These are phyloP conservation scores for Pseudogymnoascus sp. DNA, from an alignment of 2,329 filamentous ascomycete genomes.

Conservation along the genomic window DNA sequence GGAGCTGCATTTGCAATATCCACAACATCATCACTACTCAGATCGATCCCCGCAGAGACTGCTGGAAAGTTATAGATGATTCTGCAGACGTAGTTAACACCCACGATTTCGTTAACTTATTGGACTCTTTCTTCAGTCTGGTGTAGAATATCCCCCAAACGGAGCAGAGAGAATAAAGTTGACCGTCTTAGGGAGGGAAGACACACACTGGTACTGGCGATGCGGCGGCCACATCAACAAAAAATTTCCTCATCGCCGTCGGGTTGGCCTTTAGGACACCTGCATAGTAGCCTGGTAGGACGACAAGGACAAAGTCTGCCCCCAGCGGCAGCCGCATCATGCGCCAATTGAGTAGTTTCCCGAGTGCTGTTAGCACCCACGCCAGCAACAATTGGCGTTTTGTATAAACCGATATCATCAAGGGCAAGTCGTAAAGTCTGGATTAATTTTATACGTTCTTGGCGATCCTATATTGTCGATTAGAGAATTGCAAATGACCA, in stretches of 20 bases:
- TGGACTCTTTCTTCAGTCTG: background rate
- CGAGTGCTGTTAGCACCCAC: slow-evolving; percentile 34
- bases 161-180: background rate
- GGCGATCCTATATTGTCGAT: background rate
- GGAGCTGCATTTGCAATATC: slow-evolving; percentile 18
- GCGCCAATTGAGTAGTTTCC: slow-evolving; percentile 31
- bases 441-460: slow-evolving; percentile 37
- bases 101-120: background rate
- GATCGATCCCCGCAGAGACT: slow-evolving; percentile 19
- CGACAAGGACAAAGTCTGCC: slow-evolving; percentile 22
- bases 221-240: slow-evolving; percentile 19
- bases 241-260: slow-evolving; percentile 20
- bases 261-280: slow-evolving; percentile 12
- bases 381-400: slow-evolving; percentile 39
- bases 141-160: too few species aligned
- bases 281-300: slow-evolving; percentile 18
- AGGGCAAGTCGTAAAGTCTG: slow-evolving; percentile 33
- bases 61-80: slow-evolving; percentile 24
- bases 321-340: slow-evolving; percentile 33
- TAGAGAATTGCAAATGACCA: background rate
- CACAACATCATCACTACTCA: slow-evolving; percentile 21
- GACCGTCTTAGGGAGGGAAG: background rate
- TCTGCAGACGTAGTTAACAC: slow-evolving; percentile 8
- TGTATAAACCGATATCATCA: slow-evolving; percentile 27
- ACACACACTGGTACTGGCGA: slow-evolving; percentile 21